Evolutionary conservation across 257 asterid species (phyloP), one percentile per base, ranked within the genome.

Genomic region (Cruciata laevipes): DNA sequence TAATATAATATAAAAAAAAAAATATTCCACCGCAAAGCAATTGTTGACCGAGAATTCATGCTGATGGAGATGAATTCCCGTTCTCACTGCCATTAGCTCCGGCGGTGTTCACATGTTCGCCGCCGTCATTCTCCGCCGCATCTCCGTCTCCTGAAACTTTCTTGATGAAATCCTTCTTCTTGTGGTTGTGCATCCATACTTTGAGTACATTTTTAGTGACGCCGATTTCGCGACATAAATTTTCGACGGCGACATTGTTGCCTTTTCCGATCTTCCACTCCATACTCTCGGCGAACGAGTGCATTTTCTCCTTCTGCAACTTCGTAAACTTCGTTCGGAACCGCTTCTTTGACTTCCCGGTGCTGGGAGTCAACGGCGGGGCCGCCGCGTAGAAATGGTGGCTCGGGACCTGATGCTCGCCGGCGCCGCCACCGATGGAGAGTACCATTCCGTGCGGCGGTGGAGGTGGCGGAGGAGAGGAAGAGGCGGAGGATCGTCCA

Each of bases 231-330:
- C 33, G 58, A 70, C 86, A 82, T 37, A 89, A 86, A 1, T 85
- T 83, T 33, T 27, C 73, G 71, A 89, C 89, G 64, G 67, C 71
- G 53, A 63, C 61, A 3, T 81, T 84, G 63, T 85, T 87, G 21
- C 73, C 24, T 49, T 69, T 85, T 40, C 78, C 89, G 83, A 89
- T 64, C 70, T 78, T 85, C 96, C 96, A 89, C 2, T 89, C 93
- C 3, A 85, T 2, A 27, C 73, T 82, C 32, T 71, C 87, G 3
- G 96, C 72, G 11, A 87, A 89, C 23, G 63, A 63, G 0, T 30
- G 86, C 95, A 89, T 87, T 35, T 81, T 85, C 44, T 74, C 90
- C 76, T 84, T 89, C 79, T 89, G 96, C 0, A 76, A 77, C 4
- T 67, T 80, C 30, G 79, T 85, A 79, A 87, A 89, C 63, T 76